A percentile compares a stretch with the other conserved stretches of the same genome.
These are phyloP conservation scores for Leptomonas pyrrhocoris DNA, from an alignment of 208 protist genomes.

Conservation along the genomic window DNA sequence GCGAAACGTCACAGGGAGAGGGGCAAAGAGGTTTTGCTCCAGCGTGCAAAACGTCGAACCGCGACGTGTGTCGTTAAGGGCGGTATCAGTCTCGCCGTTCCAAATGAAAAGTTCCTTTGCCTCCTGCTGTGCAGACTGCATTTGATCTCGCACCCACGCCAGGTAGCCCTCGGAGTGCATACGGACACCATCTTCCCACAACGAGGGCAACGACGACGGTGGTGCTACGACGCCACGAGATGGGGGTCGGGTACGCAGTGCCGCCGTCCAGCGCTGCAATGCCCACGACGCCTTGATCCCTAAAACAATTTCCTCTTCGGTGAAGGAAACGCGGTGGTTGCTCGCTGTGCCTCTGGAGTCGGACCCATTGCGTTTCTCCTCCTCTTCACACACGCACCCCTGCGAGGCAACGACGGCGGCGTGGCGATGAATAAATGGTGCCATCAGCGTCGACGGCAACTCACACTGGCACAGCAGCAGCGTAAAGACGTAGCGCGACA, in stretches of 20 bases:
- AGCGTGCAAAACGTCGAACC: conserved; percentile 1
- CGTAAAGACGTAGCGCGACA: conserved; percentile 55
- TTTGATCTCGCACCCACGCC: not conserved
- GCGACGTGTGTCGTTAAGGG: not conserved
- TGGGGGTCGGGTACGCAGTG: not conserved
- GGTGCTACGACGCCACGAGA: not conserved
- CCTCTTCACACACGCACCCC: not conserved
- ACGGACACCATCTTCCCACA: conserved; percentile 1
- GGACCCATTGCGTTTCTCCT: not conserved
- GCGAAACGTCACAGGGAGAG: conserved; percentile 22
- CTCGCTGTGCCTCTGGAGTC: not conserved
- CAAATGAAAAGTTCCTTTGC: not conserved
- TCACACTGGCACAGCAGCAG: conserved; percentile 42
- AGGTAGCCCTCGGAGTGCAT: not conserved
- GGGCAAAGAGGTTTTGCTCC: conserved; percentile 30
- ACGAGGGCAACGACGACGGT: not conserved
- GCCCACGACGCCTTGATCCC: conserved; percentile 46
- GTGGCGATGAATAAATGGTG: conserved; percentile 23
- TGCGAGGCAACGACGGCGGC: not conserved
- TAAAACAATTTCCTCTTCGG: conserved; percentile 34
- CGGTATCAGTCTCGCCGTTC: not conserved
- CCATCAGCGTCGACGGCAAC: conserved; percentile 26
- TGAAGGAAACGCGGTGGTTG: not conserved
- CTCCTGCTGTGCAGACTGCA: conserved; percentile 1
- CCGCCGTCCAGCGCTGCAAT: conserved; percentile 32